Evolutionary conservation across 805 yeast genomes (phyloP), one percentile per base, ranked within the genome.

Genomic region (Starmerella geochares): DNA sequence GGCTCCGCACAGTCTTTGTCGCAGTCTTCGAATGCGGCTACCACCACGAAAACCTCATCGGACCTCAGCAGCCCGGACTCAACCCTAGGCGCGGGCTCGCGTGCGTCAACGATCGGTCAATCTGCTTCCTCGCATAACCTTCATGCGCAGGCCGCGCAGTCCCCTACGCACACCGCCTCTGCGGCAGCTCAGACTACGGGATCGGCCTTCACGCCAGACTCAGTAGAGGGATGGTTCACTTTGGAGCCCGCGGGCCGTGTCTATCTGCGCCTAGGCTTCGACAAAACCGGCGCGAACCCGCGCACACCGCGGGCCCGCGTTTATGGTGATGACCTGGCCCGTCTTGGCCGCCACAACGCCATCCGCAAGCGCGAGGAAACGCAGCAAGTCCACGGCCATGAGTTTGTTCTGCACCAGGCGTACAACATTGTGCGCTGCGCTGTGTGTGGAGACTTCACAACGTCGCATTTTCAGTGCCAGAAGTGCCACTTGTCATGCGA

Each of bases 401-500:
- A 86, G 66, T 92, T 92, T 68, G 94, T 86, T 38, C 95, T 86
- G 65, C 90, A 86, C 60, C 95, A 87, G 64, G 53, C 59, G 21
- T 92, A 92, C 73, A 86, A 85, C 59, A 86, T 92, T 62, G 90
- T 92, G 96, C 79, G 92, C 58, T 92, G 99, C 71, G 96, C 97
- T 1, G 77, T 88, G 54, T 92, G 99, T 74, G 95, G 95, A 4
- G 97, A 92, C 54, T 92, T 92, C 64, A 71, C 92, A 57, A 81
- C 83, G 50, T 75, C 81, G 11, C 90, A 88, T 11, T 81, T 69
- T 65, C 92, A 83, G 65, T 83, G 92, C 68, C 83, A 80, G 63
- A 90, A 83, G 62, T 83, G 92, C 69, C 71, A 76, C 49, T 79
- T 81, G 62, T 72, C 85, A 31, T 83, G 92, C 61, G 90, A 83